Conservation (phyloP, 208 protist species). For the Tritrichomonas foetus region DNA sequence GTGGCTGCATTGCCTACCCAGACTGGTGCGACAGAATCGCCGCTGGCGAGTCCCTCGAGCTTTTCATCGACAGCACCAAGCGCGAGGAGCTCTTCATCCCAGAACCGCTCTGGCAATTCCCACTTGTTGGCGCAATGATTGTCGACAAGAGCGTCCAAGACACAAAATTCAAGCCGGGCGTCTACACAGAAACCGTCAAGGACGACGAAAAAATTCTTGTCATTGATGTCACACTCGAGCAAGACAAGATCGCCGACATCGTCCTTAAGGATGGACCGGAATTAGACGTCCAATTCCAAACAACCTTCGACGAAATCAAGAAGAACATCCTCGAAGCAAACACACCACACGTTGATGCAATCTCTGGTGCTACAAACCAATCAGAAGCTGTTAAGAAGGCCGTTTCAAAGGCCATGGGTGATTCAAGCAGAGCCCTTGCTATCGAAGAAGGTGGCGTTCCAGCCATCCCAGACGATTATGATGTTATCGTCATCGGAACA, state of each 20-base stretch:
- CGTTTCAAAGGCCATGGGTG: background rate
- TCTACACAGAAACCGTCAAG: background rate
- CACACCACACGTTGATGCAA: background rate
- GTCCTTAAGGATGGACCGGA: background rate
- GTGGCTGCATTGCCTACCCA: background rate
- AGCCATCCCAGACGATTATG: background rate
- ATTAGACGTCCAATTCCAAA: background rate
- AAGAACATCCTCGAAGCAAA: background rate
- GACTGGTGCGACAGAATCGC: background rate
- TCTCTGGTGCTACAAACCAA: background rate
- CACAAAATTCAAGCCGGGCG: background rate
- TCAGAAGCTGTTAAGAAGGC: background rate
- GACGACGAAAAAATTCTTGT: background rate
- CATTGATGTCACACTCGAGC: background rate
- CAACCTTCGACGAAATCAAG: background rate
- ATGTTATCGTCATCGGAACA: background rate
- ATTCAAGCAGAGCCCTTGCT: background rate
- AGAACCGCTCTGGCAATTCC: background rate
- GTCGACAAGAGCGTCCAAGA: background rate
- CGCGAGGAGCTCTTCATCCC: background rate
- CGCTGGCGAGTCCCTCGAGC: background rate
- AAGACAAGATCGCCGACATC: background rate
- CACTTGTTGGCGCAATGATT: background rate
- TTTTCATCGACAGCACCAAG: background rate
- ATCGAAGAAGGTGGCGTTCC: background rate